Base-by-base conservation (phyloP, 805 yeast genomes). In the Candida manassasensis region DNA sequence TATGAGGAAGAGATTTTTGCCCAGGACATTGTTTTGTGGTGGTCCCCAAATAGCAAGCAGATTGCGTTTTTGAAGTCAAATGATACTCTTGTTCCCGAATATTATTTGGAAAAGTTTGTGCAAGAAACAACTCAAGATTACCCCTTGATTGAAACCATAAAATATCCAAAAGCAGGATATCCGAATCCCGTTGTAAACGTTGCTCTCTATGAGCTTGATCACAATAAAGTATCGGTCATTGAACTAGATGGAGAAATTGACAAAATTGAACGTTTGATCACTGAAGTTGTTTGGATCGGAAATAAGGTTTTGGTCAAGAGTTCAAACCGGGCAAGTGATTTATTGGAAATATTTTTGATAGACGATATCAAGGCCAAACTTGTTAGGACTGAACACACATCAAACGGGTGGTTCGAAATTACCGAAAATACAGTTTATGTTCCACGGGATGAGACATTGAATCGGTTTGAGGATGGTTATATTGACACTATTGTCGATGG, bases 1-100 rank as follows among this genome's bases (percentile, higher is more conserved):
- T 84, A 84, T 53, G 94, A 84, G 53, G 94, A 84, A 50, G 95
- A 84, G 48, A 84, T 84, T 1, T 57, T 79, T 9, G 70, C 69
- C 0, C 47, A 60, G 11, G 89, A 81, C 42, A 57, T 53, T 22
- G 77, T 83, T 0, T 59, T 83, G 9, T 83, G 87, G 84, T 84
- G 90, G 88, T 62, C 80, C 11, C 80, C 82, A 1, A 76, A 77
- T 42, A 84, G 80, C 43, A 53, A 74, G 2, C 62, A 61, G 36
- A 42, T 83, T 31, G 61, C 80, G 0, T 84, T 64, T 47, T 68
- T 81, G 41, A 69, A 61, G 42, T 67, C 75, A 15, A 70, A 84
- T 47, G 89, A 83, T 42, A 67, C 82, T 0, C 48, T 63, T 0
- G 93, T 84, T 1, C 71, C 71, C 1, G 55, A 57, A 4, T 76